These are phyloP conservation scores for Thuidium tamariscinum DNA, from an alignment of 225 moss, liverwort and hornwort species.

Conservation along the genomic window DNA sequence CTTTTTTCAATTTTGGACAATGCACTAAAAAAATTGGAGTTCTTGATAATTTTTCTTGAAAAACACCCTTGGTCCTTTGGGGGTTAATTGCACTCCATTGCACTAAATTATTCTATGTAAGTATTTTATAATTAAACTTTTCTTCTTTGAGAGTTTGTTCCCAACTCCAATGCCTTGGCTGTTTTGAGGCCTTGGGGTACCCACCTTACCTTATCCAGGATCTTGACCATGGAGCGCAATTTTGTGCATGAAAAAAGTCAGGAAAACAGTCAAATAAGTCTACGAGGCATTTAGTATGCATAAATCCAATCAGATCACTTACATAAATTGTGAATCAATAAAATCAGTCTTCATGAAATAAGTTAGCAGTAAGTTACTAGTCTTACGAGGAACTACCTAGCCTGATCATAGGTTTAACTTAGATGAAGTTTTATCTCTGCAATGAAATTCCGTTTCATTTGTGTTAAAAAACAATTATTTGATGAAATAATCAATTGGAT, in stretches of 20 bases:
- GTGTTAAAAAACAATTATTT: no score
- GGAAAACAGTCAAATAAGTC: neutral
- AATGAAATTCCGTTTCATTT: no score
- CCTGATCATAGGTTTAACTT: neutral
- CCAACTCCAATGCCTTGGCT: neutral
- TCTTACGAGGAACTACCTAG: neutral
- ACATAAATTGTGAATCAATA: neutral
- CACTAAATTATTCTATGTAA: fast-evolving
- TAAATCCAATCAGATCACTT: neutral
- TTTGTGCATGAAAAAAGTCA: neutral
- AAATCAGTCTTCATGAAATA: neutral
- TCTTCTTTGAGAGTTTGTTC: neutral
- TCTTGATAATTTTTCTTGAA: no score
- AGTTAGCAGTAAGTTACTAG: neutral
- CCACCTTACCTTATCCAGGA: no score
- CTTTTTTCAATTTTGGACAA: no score
- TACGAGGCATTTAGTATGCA: neutral
- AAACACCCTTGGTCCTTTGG: no score
- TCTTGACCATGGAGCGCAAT: neutral
- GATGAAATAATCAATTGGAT: neutral
- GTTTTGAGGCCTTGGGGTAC: neutral
- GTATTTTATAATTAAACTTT: neutral
- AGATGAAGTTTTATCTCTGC: no score
- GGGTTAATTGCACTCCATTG: neutral
- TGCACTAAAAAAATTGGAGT: no score